phyloP scores from a whole-genome alignment of 257 asterid genomes.

The Echites panduratus region DNA sequence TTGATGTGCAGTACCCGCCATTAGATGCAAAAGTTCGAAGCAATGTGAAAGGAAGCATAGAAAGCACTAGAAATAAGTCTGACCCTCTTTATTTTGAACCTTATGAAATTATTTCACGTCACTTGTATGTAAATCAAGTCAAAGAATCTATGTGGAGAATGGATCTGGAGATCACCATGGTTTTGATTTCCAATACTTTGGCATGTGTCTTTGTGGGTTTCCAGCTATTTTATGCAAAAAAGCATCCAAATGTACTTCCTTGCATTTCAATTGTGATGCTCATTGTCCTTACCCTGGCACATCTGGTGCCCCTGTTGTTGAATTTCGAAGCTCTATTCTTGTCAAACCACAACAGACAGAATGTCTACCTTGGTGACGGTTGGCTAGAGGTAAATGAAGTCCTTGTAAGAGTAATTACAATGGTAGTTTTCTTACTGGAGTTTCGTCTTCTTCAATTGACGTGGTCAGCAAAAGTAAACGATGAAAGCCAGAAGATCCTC shows the following conservation, averaged over 20 bases:
- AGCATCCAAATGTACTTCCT: constrained; percentile 50
- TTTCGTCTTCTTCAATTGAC: constrained; percentile 69
- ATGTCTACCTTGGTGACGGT: constrained; percentile 53
- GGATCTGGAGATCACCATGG: constrained; percentile 88
- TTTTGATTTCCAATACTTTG: constrained; percentile 69
- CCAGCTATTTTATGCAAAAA: constrained; percentile 66
- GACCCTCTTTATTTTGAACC: constrained; percentile 65
- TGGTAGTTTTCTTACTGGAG: constrained; percentile 87
- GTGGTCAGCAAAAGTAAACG: constrained; percentile 65
- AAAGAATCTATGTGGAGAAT: constrained; percentile 72
- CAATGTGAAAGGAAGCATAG: constrained; percentile 54
- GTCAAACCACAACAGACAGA: constrained; percentile 37
- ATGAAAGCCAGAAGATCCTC: constrained; percentile 32
- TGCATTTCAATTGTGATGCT: constrained; percentile 63
- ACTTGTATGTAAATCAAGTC: constrained; percentile 59
- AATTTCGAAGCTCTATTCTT: constrained; percentile 81
- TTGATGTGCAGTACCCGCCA: constrained; percentile 57
- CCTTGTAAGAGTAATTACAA: constrained; percentile 73
- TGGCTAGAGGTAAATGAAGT: constrained; percentile 89
- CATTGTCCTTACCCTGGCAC: constrained; percentile 60
- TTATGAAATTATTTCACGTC: constrained; percentile 44
- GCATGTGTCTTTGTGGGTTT: constrained; percentile 58
- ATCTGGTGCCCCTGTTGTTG: constrained; percentile 67
- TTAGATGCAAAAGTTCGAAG: constrained; percentile 35
- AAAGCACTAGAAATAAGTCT: constrained; percentile 57